Base-by-base conservation (phyloP, 306 rosid species). In the Vachellia collinsii region DNA sequence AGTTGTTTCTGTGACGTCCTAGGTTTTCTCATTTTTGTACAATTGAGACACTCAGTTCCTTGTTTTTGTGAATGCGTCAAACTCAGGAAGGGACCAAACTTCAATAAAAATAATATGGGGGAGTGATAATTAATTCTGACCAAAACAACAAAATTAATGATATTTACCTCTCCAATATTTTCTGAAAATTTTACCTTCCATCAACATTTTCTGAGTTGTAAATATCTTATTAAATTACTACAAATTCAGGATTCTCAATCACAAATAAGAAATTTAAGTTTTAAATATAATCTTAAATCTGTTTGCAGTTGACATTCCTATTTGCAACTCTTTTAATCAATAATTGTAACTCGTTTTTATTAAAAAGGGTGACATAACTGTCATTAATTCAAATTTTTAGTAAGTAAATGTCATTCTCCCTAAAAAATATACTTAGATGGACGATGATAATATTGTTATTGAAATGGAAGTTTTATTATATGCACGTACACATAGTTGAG, bases 1-100 rank as follows among this genome's bases (percentile, higher is more conserved):
- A 7, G 8, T 8, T 47, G 29, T 71, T 58, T 81, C 64, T 77
- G 22, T 48, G 44, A 76, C 38, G 63, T 66, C 72, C 70, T 89
- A 78, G 42, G 20, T 72, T 38, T 53, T 51, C 56, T 54, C 50
- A 48, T 37, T 50, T 25, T 22, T 44, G 62, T 20, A 74, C 59
- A 75, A 51, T 42, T 22, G 43, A 59, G 79, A 76, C 61, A 23
- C 25, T 61, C 10, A 42, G 5, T 61, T 76, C 50, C 44, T 61
- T 42, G n/a, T 61, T 43, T 59, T 39, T 14, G 29, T 41, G 16
- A 9, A 38, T 19, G 36, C 67, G 67, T 48, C 48, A 50, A 61
- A 14, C 10, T 65, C 39, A 41, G 38, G 58, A 69, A 51, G 53
- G 7, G 56, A 78, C 47, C 25, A 59, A 78, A 74, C 75, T 22